Percentiles rank a stretch among this genome's conserved stretches.
Evolutionary conservation across 1,284 basidiomycete genomes (phyloP).

Genomic region (Apiotrichum domesticum): DNA sequence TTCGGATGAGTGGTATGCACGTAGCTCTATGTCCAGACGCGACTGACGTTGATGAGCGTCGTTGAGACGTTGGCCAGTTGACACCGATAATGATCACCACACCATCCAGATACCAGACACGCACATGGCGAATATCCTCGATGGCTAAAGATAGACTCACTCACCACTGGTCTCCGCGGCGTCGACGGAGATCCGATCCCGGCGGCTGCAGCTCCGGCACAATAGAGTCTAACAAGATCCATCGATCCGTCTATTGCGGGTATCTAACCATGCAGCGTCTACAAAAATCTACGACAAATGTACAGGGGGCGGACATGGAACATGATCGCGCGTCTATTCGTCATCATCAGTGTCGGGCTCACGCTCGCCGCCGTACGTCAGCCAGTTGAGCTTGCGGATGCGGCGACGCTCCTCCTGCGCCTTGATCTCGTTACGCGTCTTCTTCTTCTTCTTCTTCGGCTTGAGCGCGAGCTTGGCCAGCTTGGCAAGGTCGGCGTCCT

Average conservation of each 20-base stretch:
- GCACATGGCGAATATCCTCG: too few species aligned
- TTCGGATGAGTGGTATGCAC: too few species aligned
- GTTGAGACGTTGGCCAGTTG: too few species aligned
- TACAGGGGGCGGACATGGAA: neutral
- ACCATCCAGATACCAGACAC: too few species aligned
- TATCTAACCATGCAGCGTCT: constrained; percentile 2
- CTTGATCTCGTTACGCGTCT: constrained; percentile 84
- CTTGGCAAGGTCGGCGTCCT: constrained; percentile 46
- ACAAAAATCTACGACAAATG: neutral
- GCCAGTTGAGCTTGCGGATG: constrained; percentile 74
- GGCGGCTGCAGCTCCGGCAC: too few species aligned
- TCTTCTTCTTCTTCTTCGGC: constrained; percentile 75
- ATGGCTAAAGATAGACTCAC: too few species aligned
- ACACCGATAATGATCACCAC: too few species aligned
- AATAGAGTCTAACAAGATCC: constrained; percentile 2
- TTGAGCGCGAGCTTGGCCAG: constrained; percentile 42
- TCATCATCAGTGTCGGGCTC: constrained; percentile 34
- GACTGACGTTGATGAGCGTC: too few species aligned
- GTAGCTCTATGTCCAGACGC: too few species aligned
- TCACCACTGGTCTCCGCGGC: too few species aligned
- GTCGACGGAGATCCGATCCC: too few species aligned
- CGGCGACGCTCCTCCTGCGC: constrained; percentile 75
- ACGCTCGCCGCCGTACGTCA: constrained; percentile 63
- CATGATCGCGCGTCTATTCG: neutral
- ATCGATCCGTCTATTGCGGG: neutral